Conservation (phyloP, 2,329 filamentous ascomycete genomes). For the Dichotomopilus funicola region DNA sequence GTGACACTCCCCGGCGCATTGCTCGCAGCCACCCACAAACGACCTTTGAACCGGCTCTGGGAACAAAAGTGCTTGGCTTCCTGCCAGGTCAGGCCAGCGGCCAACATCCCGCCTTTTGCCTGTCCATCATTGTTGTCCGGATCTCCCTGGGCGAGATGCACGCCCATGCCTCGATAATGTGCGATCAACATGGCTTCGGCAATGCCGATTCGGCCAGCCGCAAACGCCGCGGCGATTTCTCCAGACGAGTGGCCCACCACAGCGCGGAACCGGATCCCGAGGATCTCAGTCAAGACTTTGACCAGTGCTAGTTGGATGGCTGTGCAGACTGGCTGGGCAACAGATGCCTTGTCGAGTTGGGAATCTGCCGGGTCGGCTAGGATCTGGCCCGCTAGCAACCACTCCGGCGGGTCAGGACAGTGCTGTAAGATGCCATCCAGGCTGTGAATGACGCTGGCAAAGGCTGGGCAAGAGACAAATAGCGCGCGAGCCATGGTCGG, state of each 20-base stretch:
- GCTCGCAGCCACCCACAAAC: slow-evolving; percentile 28
- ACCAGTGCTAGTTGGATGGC: slow-evolving; percentile 44
- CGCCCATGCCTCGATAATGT: slow-evolving; percentile 35
- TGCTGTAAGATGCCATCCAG: slow-evolving; percentile 29
- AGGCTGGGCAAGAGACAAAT: slow-evolving; percentile 26
- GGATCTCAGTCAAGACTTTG: slow-evolving; percentile 22
- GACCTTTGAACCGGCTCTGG: slow-evolving; percentile 20
- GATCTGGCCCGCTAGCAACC: slow-evolving; percentile 32
- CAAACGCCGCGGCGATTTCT: slow-evolving; percentile 40
- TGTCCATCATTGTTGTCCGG: slow-evolving; percentile 4
- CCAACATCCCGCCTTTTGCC: slow-evolving; percentile 31
- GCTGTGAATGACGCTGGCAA: slow-evolving; percentile 28
- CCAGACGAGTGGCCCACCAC: slow-evolving; percentile 38
- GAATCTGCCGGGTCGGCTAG: slow-evolving; percentile 25
- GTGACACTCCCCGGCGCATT: slow-evolving; percentile 31
- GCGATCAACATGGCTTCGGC: slow-evolving; percentile 35
- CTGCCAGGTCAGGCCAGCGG: slow-evolving; percentile 26
- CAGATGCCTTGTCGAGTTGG: slow-evolving; percentile 31
- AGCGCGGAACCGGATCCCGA: slow-evolving; percentile 26
- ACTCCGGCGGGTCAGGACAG: slow-evolving; percentile 24
- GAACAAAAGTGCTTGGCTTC: slow-evolving; percentile 26
- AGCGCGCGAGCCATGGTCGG: slow-evolving; percentile 34
- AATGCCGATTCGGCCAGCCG: slow-evolving; percentile 31
- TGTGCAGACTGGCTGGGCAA: slow-evolving; percentile 48
- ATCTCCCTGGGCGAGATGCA: slow-evolving; percentile 21